phyloP scores from a whole-genome alignment of 305 asterid genomes.

The Fraxinus angustifolia region DNA sequence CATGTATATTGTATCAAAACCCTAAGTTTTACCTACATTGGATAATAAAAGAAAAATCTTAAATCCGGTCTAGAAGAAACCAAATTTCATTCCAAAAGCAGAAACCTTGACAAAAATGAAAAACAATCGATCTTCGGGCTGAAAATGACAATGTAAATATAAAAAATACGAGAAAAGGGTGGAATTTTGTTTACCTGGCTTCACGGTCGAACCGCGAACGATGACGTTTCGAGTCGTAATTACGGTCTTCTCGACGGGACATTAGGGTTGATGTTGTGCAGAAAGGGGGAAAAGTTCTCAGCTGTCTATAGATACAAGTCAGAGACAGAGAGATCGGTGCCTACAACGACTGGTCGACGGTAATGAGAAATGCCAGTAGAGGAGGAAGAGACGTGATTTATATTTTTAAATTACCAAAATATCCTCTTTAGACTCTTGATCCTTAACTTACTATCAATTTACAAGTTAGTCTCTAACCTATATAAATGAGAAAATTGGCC shows the following conservation, averaged over 20 bases:
- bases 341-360: background rate
- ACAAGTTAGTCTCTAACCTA: background rate
- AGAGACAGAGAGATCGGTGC: background rate
- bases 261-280: constrained; percentile 21
- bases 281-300: background rate
- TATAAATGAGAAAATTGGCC: background rate
- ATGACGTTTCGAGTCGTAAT: constrained; percentile 54
- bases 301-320: background rate
- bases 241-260: constrained; percentile 65
- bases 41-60: background rate
- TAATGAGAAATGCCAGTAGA: background rate
- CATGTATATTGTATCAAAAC: background rate
- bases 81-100: background rate
- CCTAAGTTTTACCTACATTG: background rate
- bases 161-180: background rate
- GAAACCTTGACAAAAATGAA: background rate
- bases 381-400: background rate
- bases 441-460: background rate
- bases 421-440: background rate
- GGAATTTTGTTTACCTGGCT: constrained; percentile 42
- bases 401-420: background rate
- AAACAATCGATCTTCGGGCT: background rate
- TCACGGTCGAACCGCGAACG: constrained; percentile 69
- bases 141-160: background rate
- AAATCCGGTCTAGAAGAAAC: background rate